phyloP scores from a whole-genome alignment of 805 yeast species.

The Priceomyces carsonii region DNA sequence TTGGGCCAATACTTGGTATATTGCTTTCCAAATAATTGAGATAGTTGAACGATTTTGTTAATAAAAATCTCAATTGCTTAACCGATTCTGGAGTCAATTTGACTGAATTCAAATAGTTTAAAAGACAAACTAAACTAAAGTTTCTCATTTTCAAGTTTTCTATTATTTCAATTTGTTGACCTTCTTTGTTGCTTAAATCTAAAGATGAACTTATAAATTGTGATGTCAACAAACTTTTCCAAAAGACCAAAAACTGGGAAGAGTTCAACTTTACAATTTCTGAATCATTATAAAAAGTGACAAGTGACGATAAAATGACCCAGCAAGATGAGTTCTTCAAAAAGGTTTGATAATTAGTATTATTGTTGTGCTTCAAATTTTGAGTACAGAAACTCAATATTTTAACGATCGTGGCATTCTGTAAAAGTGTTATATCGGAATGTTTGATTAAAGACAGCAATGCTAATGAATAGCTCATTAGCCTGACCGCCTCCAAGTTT shows the following conservation, averaged over 20 bases:
- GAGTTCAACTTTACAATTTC: slow-evolving; percentile 45
- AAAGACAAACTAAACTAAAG: slow-evolving; percentile 38
- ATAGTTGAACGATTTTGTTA: slow-evolving; percentile 42
- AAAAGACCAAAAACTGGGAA: slow-evolving; percentile 44
- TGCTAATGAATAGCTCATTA: slow-evolving; percentile 36
- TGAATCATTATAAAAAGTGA: slow-evolving; percentile 39
- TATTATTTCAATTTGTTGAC: slow-evolving; percentile 27
- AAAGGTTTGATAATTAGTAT: slow-evolving; percentile 17
- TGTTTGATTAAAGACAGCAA: slow-evolving; percentile 37
- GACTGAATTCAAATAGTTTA: slow-evolving; percentile 39
- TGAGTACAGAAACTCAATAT: slow-evolving; percentile 48
- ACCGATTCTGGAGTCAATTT: slow-evolving; percentile 40
- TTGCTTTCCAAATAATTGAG: slow-evolving; percentile 40
- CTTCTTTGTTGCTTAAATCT: slow-evolving; percentile 12
- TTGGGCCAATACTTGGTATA: slow-evolving; percentile 29
- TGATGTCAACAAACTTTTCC: slow-evolving; percentile 46
- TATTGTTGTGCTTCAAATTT: slow-evolving; percentile 37
- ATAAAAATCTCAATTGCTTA: slow-evolving; percentile 41
- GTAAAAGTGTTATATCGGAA: slow-evolving; percentile 33
- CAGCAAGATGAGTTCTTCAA: slow-evolving; percentile 38
- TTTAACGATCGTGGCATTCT: slow-evolving; percentile 41
- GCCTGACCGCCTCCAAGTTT: slow-evolving; percentile 16
- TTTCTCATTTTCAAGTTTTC: slow-evolving; percentile 39
- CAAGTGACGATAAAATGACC: slow-evolving; percentile 41
- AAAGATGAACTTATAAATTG: slow-evolving; percentile 32